phyloP scores from a whole-genome alignment of 1,284 basidiomycete species.

The Cronartium quercuum region DNA sequence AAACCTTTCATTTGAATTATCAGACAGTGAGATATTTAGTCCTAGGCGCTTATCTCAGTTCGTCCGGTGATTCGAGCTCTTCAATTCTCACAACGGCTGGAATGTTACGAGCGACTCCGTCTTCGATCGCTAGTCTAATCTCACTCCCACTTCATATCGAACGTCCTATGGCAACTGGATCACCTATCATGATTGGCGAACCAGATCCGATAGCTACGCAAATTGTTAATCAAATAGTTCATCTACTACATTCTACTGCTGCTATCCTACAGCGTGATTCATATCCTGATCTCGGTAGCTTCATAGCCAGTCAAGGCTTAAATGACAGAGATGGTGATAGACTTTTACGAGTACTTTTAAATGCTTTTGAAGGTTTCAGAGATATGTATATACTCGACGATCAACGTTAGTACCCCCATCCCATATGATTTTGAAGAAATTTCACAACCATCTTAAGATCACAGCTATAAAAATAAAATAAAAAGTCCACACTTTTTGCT shows the following conservation, averaged over 20 bases:
- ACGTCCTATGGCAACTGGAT: slow-evolving; percentile 15
- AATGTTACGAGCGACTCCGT: slow-evolving; percentile 25
- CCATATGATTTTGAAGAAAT: no score
- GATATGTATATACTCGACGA: slow-evolving; percentile 32
- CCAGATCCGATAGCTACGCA: slow-evolving; percentile 4
- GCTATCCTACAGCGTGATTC: slow-evolving; percentile 11
- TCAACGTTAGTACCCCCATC: background rate
- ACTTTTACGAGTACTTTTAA: slow-evolving; percentile 9
- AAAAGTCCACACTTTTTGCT: background rate
- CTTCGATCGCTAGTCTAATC: slow-evolving; percentile 8
- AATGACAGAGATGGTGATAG: slow-evolving; percentile 19
- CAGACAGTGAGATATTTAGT: slow-evolving; percentile 31
- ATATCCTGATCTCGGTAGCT: slow-evolving; percentile 27
- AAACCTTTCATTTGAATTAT: no score
- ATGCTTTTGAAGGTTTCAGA: slow-evolving; percentile 21
- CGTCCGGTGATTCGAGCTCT: no score
- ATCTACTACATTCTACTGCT: slow-evolving; percentile 16
- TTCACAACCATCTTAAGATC: background rate
- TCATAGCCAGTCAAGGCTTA: slow-evolving; percentile 8
- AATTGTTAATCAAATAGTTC: slow-evolving; percentile 11
- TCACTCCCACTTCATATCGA: slow-evolving; percentile 28
- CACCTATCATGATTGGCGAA: slow-evolving; percentile 16
- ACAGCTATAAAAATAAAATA: no score
- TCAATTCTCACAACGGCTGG: slow-evolving; percentile 13
- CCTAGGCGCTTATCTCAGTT: slow-evolving; percentile 14